A percentile compares a stretch with the other conserved stretches of the same genome.
Conservation (phyloP, 2,329 filamentous ascomycete genomes). For the Gnomoniopsis smithogilvyi region DNA sequence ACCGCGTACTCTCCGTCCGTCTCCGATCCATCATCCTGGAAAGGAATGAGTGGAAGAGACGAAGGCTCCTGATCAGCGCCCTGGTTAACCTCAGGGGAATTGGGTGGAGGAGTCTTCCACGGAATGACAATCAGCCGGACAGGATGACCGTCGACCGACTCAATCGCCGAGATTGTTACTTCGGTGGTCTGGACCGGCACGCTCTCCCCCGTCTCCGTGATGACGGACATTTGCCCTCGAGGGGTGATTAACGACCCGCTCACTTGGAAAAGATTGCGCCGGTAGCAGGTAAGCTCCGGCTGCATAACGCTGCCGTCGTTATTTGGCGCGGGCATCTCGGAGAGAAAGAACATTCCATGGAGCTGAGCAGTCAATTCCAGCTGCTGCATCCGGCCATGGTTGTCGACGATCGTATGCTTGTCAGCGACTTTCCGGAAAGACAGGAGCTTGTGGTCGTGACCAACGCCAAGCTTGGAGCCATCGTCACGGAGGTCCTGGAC, state of each 20-base stretch:
- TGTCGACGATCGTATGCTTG: conserved; percentile 58
- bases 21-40: conserved; percentile 57
- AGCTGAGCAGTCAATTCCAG: conserved; percentile 69
- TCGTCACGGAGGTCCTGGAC: conserved; percentile 60
- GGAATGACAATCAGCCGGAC: conserved; percentile 95
- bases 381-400: conserved; percentile 57
- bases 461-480: conserved; percentile 52
- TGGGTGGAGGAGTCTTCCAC: conserved; percentile 92
- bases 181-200: conserved; percentile 81
- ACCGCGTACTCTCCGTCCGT: conserved; percentile 78
- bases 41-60: conserved; percentile 70
- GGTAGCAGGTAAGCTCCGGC: conserved; percentile 91
- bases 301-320: conserved; percentile 58
- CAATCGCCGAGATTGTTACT: conserved; percentile 84
- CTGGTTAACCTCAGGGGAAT: conserved; percentile 64
- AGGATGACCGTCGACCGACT: conserved; percentile 88
- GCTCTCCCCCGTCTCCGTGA: conserved; percentile 80
- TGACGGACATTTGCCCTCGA: conserved; percentile 71
- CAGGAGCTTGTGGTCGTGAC: conserved; percentile 59
- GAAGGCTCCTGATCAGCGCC: conserved; percentile 79
- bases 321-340: conserved; percentile 68
- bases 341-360: conserved; percentile 86
- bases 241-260: conserved; percentile 84
- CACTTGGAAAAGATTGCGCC: conserved; percentile 93
- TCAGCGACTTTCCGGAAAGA: conserved; percentile 56